Conservation (phyloP, 2,329 filamentous ascomycete genomes). For the Stemphylium vesicarium region DNA sequence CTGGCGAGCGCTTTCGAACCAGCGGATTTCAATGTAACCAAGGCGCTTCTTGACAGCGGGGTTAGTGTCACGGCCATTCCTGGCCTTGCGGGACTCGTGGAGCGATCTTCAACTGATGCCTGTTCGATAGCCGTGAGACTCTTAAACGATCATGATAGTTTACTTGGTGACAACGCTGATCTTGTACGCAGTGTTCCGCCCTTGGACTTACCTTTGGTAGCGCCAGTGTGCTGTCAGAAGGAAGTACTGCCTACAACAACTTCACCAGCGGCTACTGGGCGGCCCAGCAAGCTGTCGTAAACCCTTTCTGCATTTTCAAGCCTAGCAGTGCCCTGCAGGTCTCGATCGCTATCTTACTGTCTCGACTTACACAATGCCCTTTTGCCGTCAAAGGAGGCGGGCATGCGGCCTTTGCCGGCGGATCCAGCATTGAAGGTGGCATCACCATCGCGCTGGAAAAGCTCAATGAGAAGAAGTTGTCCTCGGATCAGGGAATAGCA, state of each 20-base stretch:
- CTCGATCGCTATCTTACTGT: slow-evolving; percentile 27
- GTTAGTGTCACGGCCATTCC: slow-evolving; percentile 26
- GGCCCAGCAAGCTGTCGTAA: slow-evolving; percentile 29
- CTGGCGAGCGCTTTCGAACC: slow-evolving; percentile 22
- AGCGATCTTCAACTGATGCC: slow-evolving; percentile 8
- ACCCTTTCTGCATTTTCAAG: slow-evolving; percentile 39
- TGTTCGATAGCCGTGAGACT: slow-evolving; percentile 32
- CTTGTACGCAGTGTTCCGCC: slow-evolving; percentile 23
- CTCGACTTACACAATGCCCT: slow-evolving; percentile 37
- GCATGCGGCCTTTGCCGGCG: slow-evolving; percentile 35
- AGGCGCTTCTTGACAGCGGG: slow-evolving; percentile 24
- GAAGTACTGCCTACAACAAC: slow-evolving; percentile 23
- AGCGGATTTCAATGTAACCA: slow-evolving; percentile 26
- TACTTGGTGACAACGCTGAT: not conserved
- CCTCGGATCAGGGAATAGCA: slow-evolving; percentile 28
- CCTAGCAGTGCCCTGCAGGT: slow-evolving; percentile 26
- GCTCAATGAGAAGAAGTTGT: slow-evolving; percentile 29
- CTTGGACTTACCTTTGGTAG: slow-evolving; percentile 20
- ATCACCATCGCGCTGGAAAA: slow-evolving; percentile 39
- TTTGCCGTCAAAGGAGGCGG: slow-evolving; percentile 51
- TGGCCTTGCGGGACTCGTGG: slow-evolving; percentile 14
- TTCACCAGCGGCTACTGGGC: slow-evolving; percentile 36
- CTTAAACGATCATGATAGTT: not conserved
- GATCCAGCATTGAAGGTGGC: slow-evolving; percentile 41
- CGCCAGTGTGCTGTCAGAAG: slow-evolving; percentile 19